Conservation (phyloP, 2,329 filamentous ascomycete species). For the Acrocalymma vagum region DNA sequence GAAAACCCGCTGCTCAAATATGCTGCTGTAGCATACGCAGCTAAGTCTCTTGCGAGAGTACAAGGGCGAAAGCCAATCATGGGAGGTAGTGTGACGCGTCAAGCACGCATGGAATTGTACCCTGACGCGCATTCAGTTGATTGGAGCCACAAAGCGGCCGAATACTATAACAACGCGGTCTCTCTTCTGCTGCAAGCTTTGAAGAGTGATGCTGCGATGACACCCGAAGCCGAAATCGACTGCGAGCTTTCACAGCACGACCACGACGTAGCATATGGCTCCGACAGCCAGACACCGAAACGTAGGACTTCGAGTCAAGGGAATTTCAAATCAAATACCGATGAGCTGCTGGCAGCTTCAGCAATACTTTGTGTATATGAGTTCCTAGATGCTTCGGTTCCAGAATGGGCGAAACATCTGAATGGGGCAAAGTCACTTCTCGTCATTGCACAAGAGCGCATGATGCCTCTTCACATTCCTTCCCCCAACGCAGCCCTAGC, state of each 20-base stretch:
- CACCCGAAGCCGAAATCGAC: constrained; percentile 37
- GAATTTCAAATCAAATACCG: constrained; percentile 54
- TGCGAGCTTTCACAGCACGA: constrained; percentile 26
- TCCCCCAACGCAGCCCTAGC: constrained; percentile 45
- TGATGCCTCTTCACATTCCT: constrained; percentile 55
- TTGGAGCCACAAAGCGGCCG: constrained; percentile 68
- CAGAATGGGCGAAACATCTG: constrained; percentile 71
- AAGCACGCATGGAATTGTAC: constrained; percentile 62
- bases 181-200: constrained; percentile 54
- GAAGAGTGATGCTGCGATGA: constrained; percentile 40
- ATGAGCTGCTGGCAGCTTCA: constrained; percentile 71
- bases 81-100: constrained; percentile 57
- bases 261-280: constrained; percentile 13
- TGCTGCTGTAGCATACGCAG: constrained; percentile 68
- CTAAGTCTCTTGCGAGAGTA: constrained; percentile 67
- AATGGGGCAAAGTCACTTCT: constrained; percentile 72
- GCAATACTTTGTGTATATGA: constrained; percentile 74
- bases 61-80: constrained; percentile 60
- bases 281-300: constrained; percentile 35
- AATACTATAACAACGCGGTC: constrained; percentile 68
- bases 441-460: constrained; percentile 61
- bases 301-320: constrained; percentile 54
- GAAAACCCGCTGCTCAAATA: constrained; percentile 60
- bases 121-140: constrained; percentile 59
- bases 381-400: constrained; percentile 70